phyloP scores from a whole-genome alignment of 2,329 filamentous ascomycete genomes.

The Fusarium torulosum region DNA sequence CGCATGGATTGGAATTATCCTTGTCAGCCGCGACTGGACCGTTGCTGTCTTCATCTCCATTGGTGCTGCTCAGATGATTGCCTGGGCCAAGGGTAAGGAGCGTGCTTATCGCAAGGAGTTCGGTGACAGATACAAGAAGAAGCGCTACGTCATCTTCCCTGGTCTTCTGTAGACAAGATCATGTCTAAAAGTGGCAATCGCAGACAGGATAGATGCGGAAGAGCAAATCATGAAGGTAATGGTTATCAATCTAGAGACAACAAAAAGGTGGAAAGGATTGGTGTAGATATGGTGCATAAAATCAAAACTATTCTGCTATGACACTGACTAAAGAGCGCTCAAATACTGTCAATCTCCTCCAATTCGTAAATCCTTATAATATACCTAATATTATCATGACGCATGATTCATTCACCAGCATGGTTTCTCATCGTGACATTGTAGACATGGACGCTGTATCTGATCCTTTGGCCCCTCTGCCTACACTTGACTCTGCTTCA shows the following conservation, averaged over 20 bases:
- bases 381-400: conserved; percentile 4
- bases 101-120: conserved; percentile 90
- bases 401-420: conserved; percentile 4
- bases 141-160: conserved; percentile 86
- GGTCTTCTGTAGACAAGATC: conserved; percentile 71
- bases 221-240: neutral
- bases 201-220: neutral
- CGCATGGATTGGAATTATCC: conserved; percentile 85
- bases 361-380: conserved; percentile 12
- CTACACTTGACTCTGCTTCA: conserved; percentile 54
- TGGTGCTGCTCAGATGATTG: conserved; percentile 82
- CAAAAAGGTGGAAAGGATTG: conserved; percentile 10
- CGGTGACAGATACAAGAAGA: conserved; percentile 93
- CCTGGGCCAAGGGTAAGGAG: conserved; percentile 95
- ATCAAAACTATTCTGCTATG: conserved; percentile 5
- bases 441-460: conserved; percentile 56
- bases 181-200: neutral
- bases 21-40: conserved; percentile 83
- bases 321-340: conserved; percentile 6
- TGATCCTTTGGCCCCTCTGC: conserved; percentile 52
- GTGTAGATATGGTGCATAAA: conserved; percentile 18
- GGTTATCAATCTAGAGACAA: neutral
- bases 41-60: conserved; percentile 81
- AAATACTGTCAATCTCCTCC: conserved; percentile 1
- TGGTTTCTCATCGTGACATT: conserved; percentile 38